Evolutionary conservation across 371 early-diverging fungal genomes (phyloP).

Genomic region (Zopfochytrium polystomum): DNA sequence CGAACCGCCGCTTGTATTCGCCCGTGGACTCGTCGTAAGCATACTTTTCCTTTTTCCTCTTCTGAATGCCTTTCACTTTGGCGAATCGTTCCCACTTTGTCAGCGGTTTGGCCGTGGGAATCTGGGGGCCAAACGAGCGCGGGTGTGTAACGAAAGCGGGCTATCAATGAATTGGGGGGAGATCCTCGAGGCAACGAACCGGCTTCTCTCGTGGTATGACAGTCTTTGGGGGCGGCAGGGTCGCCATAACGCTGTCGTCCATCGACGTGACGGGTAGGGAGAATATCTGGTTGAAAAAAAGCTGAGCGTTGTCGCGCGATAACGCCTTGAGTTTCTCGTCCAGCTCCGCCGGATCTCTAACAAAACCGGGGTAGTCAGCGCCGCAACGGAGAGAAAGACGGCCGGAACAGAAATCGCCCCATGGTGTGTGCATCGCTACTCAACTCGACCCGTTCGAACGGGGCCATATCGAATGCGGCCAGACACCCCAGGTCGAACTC

Average conservation of each 20-base stretch:
- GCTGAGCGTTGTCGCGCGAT: conserved; percentile 81
- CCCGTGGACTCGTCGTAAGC: conserved; percentile 84
- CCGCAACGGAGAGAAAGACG: too few species aligned
- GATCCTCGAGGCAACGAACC: too few species aligned
- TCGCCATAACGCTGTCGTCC: conserved; percentile 75
- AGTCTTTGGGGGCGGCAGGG: conserved; percentile 66
- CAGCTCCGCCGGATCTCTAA: neutral
- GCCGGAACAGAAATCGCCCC: too few species aligned
- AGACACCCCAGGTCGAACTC: conserved; percentile 82
- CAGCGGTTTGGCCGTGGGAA: conserved; percentile 7
- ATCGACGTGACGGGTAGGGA: conserved; percentile 66
- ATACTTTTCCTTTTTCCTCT: conserved; percentile 80
- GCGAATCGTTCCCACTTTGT: conserved; percentile 99
- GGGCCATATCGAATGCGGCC: conserved; percentile 74
- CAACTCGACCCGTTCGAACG: too few species aligned
- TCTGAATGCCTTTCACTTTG: conserved; percentile 93
- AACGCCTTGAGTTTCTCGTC: conserved; percentile 53
- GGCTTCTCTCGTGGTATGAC: neutral
- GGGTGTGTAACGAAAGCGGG: neutral
- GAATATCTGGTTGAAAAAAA: conserved; percentile 85
- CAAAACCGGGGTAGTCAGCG: neutral
- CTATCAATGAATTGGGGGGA: too few species aligned
- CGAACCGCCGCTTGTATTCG: conserved; percentile 88
- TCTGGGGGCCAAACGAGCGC: neutral
- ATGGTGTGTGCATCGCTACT: too few species aligned